These are phyloP conservation scores for Hymenoscyphus repandus DNA, from an alignment of 2,329 filamentous ascomycete species.

Conservation along the genomic window DNA sequence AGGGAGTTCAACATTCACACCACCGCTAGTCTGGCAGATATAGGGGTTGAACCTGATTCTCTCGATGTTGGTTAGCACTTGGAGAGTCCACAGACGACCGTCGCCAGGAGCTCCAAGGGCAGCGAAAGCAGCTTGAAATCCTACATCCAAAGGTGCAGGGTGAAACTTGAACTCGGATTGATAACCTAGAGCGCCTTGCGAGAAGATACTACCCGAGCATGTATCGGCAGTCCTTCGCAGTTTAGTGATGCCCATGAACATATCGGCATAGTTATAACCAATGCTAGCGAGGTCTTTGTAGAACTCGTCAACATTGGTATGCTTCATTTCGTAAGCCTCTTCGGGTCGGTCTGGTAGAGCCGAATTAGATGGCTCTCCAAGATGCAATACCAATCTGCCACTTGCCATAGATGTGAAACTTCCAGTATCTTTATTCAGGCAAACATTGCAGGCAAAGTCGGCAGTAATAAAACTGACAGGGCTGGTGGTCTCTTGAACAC, in stretches of 20 bases:
- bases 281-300: no score
- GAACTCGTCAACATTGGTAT: no score
- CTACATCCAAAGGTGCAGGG: conserved; percentile 49
- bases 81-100: conserved; percentile 7
- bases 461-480: not conserved
- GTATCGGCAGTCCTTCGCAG: no score
- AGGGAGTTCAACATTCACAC: not conserved
- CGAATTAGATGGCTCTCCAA: no score
- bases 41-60: conserved; percentile 9
- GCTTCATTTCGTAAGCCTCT: no score
- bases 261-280: no score
- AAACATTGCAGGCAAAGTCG: no score
- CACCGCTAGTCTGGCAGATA: not conserved
- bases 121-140: conserved; percentile 46
- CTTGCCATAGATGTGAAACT: no score
- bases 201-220: not conserved
- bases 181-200: not conserved
- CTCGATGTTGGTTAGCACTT: conserved; percentile 10
- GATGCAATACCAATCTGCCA: no score
- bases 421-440: no score
- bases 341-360: no score
- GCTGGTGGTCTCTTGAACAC: not conserved
- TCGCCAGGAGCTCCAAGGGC: conserved; percentile 9
- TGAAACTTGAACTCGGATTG: conserved; percentile 38
- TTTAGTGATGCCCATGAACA: no score